These are phyloP conservation scores for Fusarium sp. DNA, from an alignment of 2,329 filamentous ascomycete species.

Conservation along the genomic window DNA sequence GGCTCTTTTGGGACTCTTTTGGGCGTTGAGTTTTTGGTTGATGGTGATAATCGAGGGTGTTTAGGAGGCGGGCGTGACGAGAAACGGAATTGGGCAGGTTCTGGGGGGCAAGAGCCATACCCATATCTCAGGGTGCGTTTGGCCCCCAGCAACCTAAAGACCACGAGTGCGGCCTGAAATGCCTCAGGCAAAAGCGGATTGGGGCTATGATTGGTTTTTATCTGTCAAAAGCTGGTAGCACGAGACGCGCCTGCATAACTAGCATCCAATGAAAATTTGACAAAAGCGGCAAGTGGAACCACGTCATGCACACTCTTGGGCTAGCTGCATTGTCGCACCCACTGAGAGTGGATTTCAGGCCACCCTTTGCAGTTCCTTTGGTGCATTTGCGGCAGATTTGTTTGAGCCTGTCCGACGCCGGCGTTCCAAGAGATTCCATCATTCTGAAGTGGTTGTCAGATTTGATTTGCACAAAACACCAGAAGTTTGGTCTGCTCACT, in stretches of 20 bases:
- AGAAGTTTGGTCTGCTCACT: background rate
- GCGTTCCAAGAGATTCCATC: slow-evolving; percentile 33
- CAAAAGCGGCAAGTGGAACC: slow-evolving; percentile 13
- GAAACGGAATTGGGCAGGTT: slow-evolving; percentile 43
- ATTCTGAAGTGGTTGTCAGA: background rate
- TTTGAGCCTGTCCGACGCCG: slow-evolving; percentile 30
- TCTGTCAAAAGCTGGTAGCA: slow-evolving; percentile 24
- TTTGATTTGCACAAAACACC: slow-evolving; percentile 14
- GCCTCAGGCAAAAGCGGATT: slow-evolving; percentile 43
- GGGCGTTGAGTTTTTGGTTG: slow-evolving; percentile 29
- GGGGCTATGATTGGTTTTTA: slow-evolving; percentile 37
- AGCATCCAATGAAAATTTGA: slow-evolving; percentile 34
- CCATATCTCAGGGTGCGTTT: slow-evolving; percentile 44
- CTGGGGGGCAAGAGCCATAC: slow-evolving; percentile 47
- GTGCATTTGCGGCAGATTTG: slow-evolving; percentile 34
- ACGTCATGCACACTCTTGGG: slow-evolving; percentile 34
- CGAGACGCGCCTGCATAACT: slow-evolving; percentile 43
- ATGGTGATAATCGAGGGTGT: slow-evolving; percentile 36
- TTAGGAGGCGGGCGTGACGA: slow-evolving; percentile 46
- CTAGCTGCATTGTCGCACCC: slow-evolving; percentile 25
- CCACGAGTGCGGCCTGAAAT: slow-evolving; percentile 40
- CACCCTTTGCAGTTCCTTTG: slow-evolving; percentile 18
- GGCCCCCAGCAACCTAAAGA: slow-evolving; percentile 43
- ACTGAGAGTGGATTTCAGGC: slow-evolving; percentile 13
- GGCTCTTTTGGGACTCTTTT: slow-evolving; percentile 26